A percentile compares a stretch with the other conserved stretches of the same genome.
Evolutionary conservation across 2,329 filamentous ascomycete species (phyloP).

Genomic region (Verticillium isaacii): DNA sequence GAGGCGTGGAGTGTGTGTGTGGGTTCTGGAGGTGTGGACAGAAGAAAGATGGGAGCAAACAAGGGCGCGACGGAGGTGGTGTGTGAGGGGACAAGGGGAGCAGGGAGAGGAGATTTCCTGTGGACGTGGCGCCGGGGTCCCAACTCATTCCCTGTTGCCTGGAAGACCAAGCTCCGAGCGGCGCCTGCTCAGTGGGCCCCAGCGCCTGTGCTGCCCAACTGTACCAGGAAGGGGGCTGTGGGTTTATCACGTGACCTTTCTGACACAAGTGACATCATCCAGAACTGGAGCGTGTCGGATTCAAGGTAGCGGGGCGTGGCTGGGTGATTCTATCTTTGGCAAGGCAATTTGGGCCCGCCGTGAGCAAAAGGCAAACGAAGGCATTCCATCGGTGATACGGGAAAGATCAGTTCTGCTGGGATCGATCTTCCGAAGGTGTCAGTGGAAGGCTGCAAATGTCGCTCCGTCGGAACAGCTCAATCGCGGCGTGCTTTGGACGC

Average conservation of each 20-base stretch:
- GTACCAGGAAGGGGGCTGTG: not conserved
- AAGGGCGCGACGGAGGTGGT: conserved; percentile 14
- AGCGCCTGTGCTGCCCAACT: not conserved
- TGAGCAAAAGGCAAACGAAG: not conserved
- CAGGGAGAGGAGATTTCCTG: conserved; percentile 3
- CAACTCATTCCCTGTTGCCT: not conserved
- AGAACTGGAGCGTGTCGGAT: not conserved
- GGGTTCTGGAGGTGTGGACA: conserved; percentile 21
- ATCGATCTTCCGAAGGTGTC: not conserved
- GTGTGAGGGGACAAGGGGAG: conserved; percentile 9
- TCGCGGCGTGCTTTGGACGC: not conserved
- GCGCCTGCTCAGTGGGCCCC: not conserved
- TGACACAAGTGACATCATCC: not conserved
- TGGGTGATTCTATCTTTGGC: not conserved
- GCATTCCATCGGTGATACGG: not conserved
- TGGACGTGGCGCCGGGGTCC: conserved; percentile 4
- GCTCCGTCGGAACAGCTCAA: not conserved
- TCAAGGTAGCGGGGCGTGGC: not conserved
- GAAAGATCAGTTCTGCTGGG: not conserved
- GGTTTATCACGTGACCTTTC: not conserved
- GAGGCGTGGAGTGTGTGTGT: conserved; percentile 31
- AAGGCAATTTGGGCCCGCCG: not conserved
- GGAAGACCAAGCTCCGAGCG: not conserved
- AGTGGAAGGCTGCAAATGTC: not conserved
- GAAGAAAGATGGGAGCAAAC: conserved; percentile 17